phyloP scores from a whole-genome alignment of 805 yeast genomes.

The Zygoascus flipseniorum region DNA sequence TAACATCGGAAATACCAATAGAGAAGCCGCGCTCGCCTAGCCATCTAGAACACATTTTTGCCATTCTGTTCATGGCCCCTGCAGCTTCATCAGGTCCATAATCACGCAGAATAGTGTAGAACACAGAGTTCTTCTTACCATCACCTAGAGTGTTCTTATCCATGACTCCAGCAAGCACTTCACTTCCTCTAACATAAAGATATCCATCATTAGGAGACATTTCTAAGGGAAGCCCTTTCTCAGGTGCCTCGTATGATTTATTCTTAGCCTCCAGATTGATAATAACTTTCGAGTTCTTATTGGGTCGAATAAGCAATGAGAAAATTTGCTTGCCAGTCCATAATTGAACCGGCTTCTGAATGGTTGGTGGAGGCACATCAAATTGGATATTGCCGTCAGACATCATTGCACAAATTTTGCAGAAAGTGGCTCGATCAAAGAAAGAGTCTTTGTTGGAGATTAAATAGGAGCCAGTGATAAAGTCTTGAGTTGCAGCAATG shows the following conservation, averaged over 20 bases:
- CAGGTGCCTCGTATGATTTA: slow-evolving; percentile 80
- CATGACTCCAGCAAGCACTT: slow-evolving; percentile 88
- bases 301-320: slow-evolving; percentile 79
- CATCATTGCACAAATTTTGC: slow-evolving; percentile 88
- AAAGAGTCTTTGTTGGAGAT: slow-evolving; percentile 91
- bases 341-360: slow-evolving; percentile 74
- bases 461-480: slow-evolving; percentile 91
- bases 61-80: slow-evolving; percentile 95
- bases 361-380: slow-evolving; percentile 93
- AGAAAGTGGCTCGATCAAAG: slow-evolving; percentile 76
- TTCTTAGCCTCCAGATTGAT: slow-evolving; percentile 92
- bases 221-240: slow-evolving; percentile 64
- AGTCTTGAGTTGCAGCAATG: slow-evolving; percentile 99
- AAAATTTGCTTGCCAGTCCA: slow-evolving; percentile 99
- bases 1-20: slow-evolving; percentile 95
- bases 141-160: slow-evolving; percentile 95
- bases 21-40: slow-evolving; percentile 95
- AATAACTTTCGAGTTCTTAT: slow-evolving; percentile 61
- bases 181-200: slow-evolving; percentile 82
- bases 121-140: slow-evolving; percentile 95
- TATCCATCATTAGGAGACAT: slow-evolving; percentile 98
- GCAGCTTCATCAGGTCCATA: slow-evolving; percentile 97
- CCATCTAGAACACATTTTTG: slow-evolving; percentile 94
- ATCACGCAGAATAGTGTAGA: slow-evolving; percentile 89
- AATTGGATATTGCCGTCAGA: slow-evolving; percentile 82